Conservation (phyloP, 306 rosid species). For the Rosa multiflora region DNA sequence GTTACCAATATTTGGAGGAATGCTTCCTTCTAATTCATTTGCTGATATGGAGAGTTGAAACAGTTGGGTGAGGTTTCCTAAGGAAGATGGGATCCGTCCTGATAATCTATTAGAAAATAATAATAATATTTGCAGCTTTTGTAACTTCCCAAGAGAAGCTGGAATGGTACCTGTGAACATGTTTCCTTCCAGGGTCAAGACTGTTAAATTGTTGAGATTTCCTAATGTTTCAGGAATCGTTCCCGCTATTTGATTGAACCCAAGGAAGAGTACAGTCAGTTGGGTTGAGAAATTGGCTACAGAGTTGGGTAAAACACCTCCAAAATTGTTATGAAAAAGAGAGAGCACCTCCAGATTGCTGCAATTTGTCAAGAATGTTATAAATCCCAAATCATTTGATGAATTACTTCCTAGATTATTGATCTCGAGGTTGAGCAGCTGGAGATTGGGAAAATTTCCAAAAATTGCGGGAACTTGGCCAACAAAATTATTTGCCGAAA, state of each 20-base stretch:
- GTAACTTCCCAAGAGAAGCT: constrained; percentile 19
- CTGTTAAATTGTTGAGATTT: constrained; percentile 12
- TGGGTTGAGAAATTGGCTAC: constrained; percentile 37
- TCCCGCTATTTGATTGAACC: constrained; percentile 21
- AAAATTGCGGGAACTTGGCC: constrained; percentile 29
- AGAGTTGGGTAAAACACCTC: constrained; percentile 33
- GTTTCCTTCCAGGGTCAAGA: not conserved
- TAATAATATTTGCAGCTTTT: constrained; percentile 7
- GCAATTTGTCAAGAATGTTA: constrained; percentile 29
- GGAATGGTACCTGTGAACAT: constrained; percentile 30
- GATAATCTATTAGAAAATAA: constrained; percentile 29
- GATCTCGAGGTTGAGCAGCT: accelerated
- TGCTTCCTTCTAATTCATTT: constrained; percentile 34
- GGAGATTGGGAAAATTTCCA: constrained; percentile 11
- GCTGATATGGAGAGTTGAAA: not conserved
- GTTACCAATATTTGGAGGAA: constrained; percentile 29
- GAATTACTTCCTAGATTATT: constrained; percentile 37
- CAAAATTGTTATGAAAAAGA: constrained; percentile 44
- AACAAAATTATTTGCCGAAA: constrained; percentile 24
- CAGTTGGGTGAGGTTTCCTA: constrained; percentile 36
- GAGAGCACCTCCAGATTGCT: not conserved
- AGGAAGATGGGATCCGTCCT: constrained; percentile 21
- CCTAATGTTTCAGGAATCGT: constrained; percentile 25
- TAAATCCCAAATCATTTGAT: constrained; percentile 30
- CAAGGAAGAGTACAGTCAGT: not conserved